Percentiles rank a stretch among this genome's conserved stretches.
phyloP scores from a whole-genome alignment of 2,329 filamentous ascomycete species.

The Tolypocladium amazonense region DNA sequence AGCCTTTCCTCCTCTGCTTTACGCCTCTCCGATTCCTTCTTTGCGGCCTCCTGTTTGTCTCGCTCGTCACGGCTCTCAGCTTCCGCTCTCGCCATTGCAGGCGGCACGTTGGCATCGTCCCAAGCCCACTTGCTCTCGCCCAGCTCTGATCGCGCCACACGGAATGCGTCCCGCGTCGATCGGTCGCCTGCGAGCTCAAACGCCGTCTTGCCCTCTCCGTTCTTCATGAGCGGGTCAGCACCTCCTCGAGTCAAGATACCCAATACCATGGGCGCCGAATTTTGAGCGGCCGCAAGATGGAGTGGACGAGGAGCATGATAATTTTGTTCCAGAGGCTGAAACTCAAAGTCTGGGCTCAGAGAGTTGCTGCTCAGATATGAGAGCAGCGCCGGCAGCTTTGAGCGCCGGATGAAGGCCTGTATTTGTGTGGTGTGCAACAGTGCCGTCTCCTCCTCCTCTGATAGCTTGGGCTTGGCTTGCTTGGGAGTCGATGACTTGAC shows the following conservation, averaged over 20 bases:
- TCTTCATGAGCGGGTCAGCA: constrained; percentile 62
- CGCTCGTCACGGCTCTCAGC: constrained; percentile 57
- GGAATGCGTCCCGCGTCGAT: constrained; percentile 80
- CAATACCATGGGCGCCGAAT: constrained; percentile 64
- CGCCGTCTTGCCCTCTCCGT: constrained; percentile 68
- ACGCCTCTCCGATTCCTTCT: constrained; percentile 59
- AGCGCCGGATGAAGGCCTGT: constrained; percentile 77
- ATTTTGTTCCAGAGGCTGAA: constrained; percentile 61
- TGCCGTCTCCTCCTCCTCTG: constrained; percentile 75
- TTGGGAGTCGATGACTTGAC: constrained; percentile 32
- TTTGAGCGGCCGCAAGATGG: constrained; percentile 75
- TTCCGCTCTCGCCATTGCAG: constrained; percentile 59
- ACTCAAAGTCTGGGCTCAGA: constrained; percentile 61
- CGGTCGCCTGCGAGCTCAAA: constrained; percentile 85
- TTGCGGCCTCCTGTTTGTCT: constrained; percentile 59
- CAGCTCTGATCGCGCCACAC: constrained; percentile 72
- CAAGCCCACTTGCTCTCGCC: constrained; percentile 72
- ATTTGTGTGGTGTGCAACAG: constrained; percentile 81
- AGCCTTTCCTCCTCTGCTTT: constrained; percentile 66
- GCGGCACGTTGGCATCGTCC: constrained; percentile 63
- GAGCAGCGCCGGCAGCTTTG: constrained; percentile 77
- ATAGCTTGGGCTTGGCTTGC: constrained; percentile 51
- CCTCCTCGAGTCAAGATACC: constrained; percentile 66
- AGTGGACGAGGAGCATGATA: constrained; percentile 75
- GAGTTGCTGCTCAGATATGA: constrained; percentile 73